Conservation (phyloP, 2,329 filamentous ascomycete genomes). For the Apiospora koreana region DNA sequence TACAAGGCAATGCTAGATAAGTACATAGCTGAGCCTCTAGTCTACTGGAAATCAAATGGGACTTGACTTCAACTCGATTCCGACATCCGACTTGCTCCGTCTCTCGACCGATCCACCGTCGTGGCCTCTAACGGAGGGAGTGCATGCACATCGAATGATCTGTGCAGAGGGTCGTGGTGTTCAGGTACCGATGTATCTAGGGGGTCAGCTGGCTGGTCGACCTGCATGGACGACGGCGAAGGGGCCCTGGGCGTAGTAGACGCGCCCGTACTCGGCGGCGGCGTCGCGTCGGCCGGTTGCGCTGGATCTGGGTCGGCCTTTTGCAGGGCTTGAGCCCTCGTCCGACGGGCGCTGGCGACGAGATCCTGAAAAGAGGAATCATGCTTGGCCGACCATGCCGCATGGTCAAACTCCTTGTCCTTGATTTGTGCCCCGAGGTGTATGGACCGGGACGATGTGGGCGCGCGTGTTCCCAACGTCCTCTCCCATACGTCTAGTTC, state of each 20-base stretch:
- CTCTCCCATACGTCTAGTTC: slow-evolving; percentile 88
- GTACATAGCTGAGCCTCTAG: neutral
- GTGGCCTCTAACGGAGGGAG: neutral
- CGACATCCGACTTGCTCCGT: neutral
- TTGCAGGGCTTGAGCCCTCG: neutral
- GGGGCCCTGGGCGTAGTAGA: neutral
- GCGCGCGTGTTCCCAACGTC: slow-evolving; percentile 68
- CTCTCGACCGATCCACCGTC: neutral
- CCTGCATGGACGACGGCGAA: neutral
- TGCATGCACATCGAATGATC: neutral
- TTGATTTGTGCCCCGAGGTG: slow-evolving; percentile 60
- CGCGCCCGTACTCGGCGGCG: neutral
- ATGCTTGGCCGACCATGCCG: slow-evolving; percentile 73
- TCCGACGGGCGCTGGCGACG: slow-evolving; percentile 66
- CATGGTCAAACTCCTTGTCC: slow-evolving; percentile 85
- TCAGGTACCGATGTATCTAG: neutral
- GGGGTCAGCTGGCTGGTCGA: neutral
- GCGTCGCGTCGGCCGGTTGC: neutral
- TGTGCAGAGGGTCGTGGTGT: neutral
- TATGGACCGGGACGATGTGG: slow-evolving; percentile 37
- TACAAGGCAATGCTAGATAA: slow-evolving; percentile 2
- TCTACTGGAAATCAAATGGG: neutral
- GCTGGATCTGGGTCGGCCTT: neutral
- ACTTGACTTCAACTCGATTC: neutral
- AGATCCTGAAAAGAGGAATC: slow-evolving; percentile 75